Base-by-base conservation (phyloP, 495 filamentous ascomycete genomes). In the Filosporella fistucella region DNA sequence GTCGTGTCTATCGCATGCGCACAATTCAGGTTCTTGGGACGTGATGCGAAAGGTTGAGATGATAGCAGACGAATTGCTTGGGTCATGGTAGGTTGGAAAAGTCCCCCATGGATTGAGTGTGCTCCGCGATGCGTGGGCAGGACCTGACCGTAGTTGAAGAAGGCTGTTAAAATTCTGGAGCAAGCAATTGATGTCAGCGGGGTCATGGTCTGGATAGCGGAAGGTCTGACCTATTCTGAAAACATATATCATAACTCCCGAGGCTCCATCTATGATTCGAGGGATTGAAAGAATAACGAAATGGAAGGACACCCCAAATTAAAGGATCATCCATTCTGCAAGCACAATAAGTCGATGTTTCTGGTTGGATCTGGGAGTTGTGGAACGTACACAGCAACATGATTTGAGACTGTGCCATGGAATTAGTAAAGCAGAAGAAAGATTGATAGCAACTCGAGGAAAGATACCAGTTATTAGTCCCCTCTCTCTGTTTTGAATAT, bases 161-260 rank as follows among this genome's bases (percentile, higher is more conserved):
- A 95, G 23, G 62, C 49, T 58, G 67, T 55, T 56, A 82, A 54
- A 59, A 74, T 12, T 64, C 86, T 82, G 34, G 17, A 35, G 10
- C 16, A 9, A 26, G 3, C 25, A 7, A 11, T 49, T 12, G 24
- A 4, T 5, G 23, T 20, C 35, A 4, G 18, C n/a, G 13, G 32
- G 23, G 18, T 6, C 18, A n/a, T n/a, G n/a, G n/a, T n/a, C n/a
- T n/a, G n/a, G 32, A 42, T 1, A 18, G 3, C 23, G 10, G 14
- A 17, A 10, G 28, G 13, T 55, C 63, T 23, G 58, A 85, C 81
- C 70, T 77, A 58, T 82, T 86, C 38, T 72, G 76, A 63, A 89
- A 98, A 63, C 89, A 95, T 42, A 98, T 89, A 67, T 98, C 93
- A 65, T 95, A 85, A 55, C 88, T 91, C 14, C 86, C 93, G 37